phyloP scores from a whole-genome alignment of 129 eudicot species.

The Saposhnikovia divaricata region DNA sequence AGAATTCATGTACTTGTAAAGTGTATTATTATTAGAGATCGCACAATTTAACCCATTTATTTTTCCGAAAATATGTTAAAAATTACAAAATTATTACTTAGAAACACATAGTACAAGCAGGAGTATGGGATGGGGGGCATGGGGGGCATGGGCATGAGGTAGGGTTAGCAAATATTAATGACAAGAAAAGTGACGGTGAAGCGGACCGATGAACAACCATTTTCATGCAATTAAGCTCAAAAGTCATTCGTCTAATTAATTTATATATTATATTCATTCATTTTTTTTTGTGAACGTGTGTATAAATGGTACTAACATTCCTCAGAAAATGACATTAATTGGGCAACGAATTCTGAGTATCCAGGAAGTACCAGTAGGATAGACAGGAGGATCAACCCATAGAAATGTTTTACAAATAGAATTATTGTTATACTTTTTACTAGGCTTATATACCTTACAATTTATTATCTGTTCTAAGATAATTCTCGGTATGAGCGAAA shows the following conservation, averaged over 20 bases:
- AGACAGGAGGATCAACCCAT: no score
- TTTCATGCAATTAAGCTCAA: neutral
- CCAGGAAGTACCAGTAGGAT: no score
- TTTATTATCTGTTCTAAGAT: no score
- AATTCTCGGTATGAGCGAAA: no score
- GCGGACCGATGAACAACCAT: neutral
- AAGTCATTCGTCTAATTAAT: neutral
- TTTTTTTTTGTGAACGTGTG: neutral
- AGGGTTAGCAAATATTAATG: neutral
- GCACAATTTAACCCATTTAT: no score
- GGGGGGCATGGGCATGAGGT: neutral
- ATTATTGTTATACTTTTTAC: no score
- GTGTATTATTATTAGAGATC: no score
- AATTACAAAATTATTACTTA: no score
- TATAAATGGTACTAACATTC: neutral
- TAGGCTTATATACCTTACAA: no score
- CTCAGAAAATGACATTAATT: neutral
- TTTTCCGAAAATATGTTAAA: no score
- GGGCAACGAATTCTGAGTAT: neutral
- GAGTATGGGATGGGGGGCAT: neutral
- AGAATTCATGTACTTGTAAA: no score
- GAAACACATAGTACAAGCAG: neutral
- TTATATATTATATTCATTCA: neutral
- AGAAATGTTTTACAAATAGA: no score
- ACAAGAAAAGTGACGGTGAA: slow-evolving; percentile 1